phyloP scores from a whole-genome alignment of 1,139 yeast genomes.

The Wickerhamomyces sp. region DNA sequence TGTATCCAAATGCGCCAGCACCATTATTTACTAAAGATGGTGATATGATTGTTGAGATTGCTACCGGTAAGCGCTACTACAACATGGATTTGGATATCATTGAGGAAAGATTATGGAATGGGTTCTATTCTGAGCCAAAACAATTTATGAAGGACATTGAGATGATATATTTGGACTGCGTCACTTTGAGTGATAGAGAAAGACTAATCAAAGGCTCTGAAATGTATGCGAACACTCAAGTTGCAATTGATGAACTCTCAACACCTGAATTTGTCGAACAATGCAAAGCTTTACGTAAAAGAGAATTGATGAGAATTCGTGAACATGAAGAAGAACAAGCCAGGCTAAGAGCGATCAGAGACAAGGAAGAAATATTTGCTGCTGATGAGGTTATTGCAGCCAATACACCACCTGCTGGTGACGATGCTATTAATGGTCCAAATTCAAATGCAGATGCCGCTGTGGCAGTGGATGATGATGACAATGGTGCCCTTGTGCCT shows the following conservation, averaged over 20 bases:
- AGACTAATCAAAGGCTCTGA: conserved; percentile 85
- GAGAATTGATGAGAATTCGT: conserved; percentile 59
- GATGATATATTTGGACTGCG: conserved; percentile 76
- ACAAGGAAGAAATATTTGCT: not conserved
- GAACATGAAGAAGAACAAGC: conserved; percentile 35
- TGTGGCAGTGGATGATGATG: not conserved
- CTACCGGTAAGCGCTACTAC: conserved; percentile 66
- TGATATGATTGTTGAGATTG: conserved; percentile 73
- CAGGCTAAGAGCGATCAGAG: conserved; percentile 4
- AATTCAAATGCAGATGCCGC: not conserved
- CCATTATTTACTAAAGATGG: conserved; percentile 57
- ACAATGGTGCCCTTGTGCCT: too few species aligned
- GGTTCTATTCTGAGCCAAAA: conserved; percentile 87
- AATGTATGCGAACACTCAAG: conserved; percentile 94
- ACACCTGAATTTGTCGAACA: conserved; percentile 68
- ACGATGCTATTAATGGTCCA: not conserved
- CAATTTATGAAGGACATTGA: conserved; percentile 83
- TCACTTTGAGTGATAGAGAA: conserved; percentile 76
- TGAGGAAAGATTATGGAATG: conserved; percentile 96
- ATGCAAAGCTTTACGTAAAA: conserved; percentile 65
- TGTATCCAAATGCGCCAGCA: conserved; percentile 24
- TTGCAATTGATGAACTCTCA: conserved; percentile 87
- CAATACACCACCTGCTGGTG: not conserved
- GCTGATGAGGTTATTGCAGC: not conserved
- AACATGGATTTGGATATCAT: conserved; percentile 93